phyloP scores from a whole-genome alignment of 305 asterid genomes.

The Ilex paraguariensis region DNA sequence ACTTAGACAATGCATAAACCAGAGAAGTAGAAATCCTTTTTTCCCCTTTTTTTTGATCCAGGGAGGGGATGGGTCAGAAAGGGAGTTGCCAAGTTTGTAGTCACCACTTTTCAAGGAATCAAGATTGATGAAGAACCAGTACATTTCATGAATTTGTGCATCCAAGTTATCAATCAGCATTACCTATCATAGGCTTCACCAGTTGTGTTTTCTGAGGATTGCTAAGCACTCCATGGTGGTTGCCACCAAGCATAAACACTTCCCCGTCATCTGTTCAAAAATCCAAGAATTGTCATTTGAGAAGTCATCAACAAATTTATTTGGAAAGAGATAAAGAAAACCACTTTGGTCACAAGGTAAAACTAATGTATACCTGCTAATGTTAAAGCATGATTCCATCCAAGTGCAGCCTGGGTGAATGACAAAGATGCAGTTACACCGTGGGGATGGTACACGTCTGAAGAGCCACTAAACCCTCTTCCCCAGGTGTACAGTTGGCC shows the following conservation, averaged over 20 bases:
- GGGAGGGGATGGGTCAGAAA: too few species aligned
- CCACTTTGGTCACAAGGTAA: background rate
- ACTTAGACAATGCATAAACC: too few species aligned
- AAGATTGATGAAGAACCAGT: too few species aligned
- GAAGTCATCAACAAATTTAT: background rate
- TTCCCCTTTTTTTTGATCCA: too few species aligned
- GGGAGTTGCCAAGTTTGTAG: too few species aligned
- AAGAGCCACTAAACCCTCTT: constrained; percentile 56
- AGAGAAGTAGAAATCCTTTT: too few species aligned
- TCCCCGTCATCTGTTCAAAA: constrained; percentile 44
- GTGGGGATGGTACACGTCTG: constrained; percentile 44
- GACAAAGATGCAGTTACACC: constrained; percentile 21
- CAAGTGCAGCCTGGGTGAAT: constrained; percentile 53
- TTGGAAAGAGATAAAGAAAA: background rate
- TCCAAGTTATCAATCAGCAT: constrained; percentile 10
- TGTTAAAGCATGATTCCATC: constrained; percentile 85
- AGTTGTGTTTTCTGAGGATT: constrained; percentile 26
- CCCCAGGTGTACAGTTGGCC: constrained; percentile 80
- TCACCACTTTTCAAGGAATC: too few species aligned
- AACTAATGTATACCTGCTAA: constrained; percentile 40
- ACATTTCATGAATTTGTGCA: too few species aligned
- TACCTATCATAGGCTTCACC: constrained; percentile 26
- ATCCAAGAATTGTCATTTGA: background rate
- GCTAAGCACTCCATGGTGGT: constrained; percentile 63
- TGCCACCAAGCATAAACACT: constrained; percentile 66